Conservation (phyloP, 148 eudicot species). For the Silene uniflora region DNA sequence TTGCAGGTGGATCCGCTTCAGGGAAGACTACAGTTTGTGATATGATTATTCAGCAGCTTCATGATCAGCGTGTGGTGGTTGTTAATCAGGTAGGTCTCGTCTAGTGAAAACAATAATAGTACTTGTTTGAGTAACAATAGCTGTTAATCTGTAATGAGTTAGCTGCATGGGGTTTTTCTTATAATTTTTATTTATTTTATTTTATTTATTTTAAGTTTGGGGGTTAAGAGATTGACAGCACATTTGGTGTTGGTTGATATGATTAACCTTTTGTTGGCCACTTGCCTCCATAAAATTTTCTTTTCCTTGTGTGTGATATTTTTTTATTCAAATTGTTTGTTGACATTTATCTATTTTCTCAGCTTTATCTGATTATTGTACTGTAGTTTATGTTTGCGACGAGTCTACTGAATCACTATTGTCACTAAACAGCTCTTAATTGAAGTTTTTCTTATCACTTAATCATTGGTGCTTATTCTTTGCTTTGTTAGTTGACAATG, state of each 20-base stretch:
- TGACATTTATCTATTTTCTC: neutral
- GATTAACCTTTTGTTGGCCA: neutral
- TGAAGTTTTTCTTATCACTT: neutral
- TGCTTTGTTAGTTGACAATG: neutral
- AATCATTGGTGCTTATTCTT: neutral
- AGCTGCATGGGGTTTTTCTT: too few species aligned
- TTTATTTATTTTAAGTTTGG: too few species aligned
- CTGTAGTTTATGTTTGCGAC: neutral
- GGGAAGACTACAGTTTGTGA: conserved; percentile 99
- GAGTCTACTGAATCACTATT: neutral
- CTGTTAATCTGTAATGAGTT: neutral
- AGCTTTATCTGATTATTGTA: neutral
- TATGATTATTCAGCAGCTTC: conserved; percentile 98
- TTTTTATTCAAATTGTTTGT: neutral
- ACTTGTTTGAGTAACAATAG: neutral
- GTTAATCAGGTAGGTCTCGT: conserved; percentile 76
- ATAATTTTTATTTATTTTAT: too few species aligned
- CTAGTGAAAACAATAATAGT: neutral
- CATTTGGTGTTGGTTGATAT: neutral
- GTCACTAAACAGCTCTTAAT: conserved; percentile 2
- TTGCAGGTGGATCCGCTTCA: conserved; percentile 98
- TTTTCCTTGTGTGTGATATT: neutral
- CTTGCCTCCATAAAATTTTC: neutral
- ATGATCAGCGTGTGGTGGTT: conserved; percentile 96
- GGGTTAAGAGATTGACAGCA: neutral